Conservation (phyloP, 108 stramenopile species). For the Pseudonitzschia pungens region DNA sequence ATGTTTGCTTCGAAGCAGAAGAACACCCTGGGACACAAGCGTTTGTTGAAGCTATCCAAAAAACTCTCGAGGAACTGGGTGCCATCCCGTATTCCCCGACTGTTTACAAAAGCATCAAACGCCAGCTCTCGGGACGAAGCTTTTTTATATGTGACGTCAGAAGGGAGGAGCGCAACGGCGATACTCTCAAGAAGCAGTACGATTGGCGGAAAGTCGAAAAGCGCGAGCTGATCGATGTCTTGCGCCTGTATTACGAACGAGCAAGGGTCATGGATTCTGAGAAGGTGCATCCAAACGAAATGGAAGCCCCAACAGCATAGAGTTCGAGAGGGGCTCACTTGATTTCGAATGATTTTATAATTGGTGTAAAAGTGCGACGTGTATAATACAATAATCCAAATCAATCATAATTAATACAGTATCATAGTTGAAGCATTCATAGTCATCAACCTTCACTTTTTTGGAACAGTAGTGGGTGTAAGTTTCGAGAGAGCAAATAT, state of each 20-base stretch:
- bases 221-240: slow-evolving; percentile 18
- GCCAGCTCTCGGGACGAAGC: slow-evolving; percentile 17
- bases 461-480: too few species aligned
- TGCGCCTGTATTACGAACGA: slow-evolving; percentile 9
- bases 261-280: neutral
- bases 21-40: slow-evolving; percentile 31
- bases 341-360: too few species aligned
- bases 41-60: slow-evolving; percentile 9
- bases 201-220: slow-evolving; percentile 24
- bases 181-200: neutral
- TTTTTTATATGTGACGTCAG: slow-evolving; percentile 18
- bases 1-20: slow-evolving; percentile 27
- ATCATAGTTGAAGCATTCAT: too few species aligned
- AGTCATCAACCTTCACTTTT: too few species aligned
- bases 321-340: too few species aligned
- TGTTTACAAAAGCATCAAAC: slow-evolving; percentile 28
- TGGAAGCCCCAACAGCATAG: too few species aligned
- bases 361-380: too few species aligned
- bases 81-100: slow-evolving; percentile 21
- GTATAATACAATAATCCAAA: too few species aligned
- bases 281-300: neutral
- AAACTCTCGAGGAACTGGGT: slow-evolving; percentile 23
- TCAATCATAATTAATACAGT: too few species aligned
- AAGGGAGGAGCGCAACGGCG: neutral
- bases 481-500: too few species aligned